Base-by-base conservation (phyloP, 2,329 filamentous ascomycete genomes). In the Paraphaeosphaeria minitans region DNA sequence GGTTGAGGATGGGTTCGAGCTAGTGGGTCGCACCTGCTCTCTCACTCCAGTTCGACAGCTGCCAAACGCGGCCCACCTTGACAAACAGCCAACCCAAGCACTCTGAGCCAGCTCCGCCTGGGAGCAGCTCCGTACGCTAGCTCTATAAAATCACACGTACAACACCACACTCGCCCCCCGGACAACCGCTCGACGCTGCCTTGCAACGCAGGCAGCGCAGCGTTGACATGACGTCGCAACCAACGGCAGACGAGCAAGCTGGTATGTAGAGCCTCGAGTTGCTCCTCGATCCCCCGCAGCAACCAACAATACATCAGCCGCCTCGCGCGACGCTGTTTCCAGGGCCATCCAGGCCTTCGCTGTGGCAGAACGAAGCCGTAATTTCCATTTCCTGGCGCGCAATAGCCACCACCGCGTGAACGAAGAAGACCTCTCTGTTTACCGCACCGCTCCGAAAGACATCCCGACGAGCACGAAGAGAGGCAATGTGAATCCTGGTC, bases 361-460 rank as follows among this genome's bases (percentile, higher is more conserved):
- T 8, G 35, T 60, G 22, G 14, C 54, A 5, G 60, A 67, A 55
- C 57, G 62, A n/a, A 48, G 35, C 53, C 47, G 47, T 31, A 62
- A 63, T 48, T 66, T 65, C 35, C 39, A 22, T 6, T 67, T 67
- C 31, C 57, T 67, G 7, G 64, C 45, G 5, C 43, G 42, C 31
- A 39, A 63, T 19, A 62, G 51, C 51, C 64, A 65, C 22, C 9
- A 21, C 12, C 55, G 58, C 49, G 61, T 54, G 53, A 39, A 59
- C 19, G 53, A 56, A 3, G 10, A 59, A 7, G 56, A 57, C 1
- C 54, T 67, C 0, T 41, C 57, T n/a, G 56, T 65, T 3, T 48
- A 46, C 14, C 46, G 1, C 16, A 59, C 64, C 3, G 12, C 33
- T 14, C 1, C 9, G 13, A 46, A 58, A 0, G 48, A 59, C n/a